These are phyloP conservation scores for Trichoderma asperellum DNA, from an alignment of 2,329 filamentous ascomycete genomes.

Conservation along the genomic window DNA sequence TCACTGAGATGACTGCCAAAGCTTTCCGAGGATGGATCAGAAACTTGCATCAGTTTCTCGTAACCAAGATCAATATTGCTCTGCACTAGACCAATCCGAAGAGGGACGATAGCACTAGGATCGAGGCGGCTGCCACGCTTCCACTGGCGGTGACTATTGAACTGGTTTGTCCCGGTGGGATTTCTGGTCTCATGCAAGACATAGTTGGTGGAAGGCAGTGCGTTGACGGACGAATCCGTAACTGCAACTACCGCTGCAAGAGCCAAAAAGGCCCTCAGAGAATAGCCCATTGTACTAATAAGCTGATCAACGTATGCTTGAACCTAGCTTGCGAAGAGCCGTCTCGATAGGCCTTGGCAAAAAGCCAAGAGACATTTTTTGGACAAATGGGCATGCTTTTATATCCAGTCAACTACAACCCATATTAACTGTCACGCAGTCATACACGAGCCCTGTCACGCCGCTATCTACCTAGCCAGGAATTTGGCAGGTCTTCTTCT, in stretches of 20 bases:
- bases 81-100: slow-evolving; percentile 50
- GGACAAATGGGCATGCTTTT: neutral
- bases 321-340: neutral
- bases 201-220: slow-evolving; percentile 25
- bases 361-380: neutral
- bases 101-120: slow-evolving; percentile 33
- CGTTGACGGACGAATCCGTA: slow-evolving; percentile 1
- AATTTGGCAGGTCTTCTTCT: neutral
- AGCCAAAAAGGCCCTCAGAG: slow-evolving; percentile 1
- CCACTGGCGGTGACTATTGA: slow-evolving; percentile 21
- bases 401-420: neutral
- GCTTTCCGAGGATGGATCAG: slow-evolving; percentile 48
- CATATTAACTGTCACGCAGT: neutral
- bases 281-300: slow-evolving; percentile 6
- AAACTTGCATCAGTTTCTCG: slow-evolving; percentile 47
- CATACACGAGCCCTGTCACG: neutral
- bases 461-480: neutral
- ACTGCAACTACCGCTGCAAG: slow-evolving; percentile 22
- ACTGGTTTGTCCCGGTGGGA: neutral
- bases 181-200: slow-evolving; percentile 29
- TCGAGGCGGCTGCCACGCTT: slow-evolving; percentile 27
- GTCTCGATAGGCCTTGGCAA: neutral
- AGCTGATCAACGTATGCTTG: too few species aligned
- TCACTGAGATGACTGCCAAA: slow-evolving; percentile 53
- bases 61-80: slow-evolving; percentile 49